Conservation (phyloP, 805 yeast species). For the Candida maris region DNA sequence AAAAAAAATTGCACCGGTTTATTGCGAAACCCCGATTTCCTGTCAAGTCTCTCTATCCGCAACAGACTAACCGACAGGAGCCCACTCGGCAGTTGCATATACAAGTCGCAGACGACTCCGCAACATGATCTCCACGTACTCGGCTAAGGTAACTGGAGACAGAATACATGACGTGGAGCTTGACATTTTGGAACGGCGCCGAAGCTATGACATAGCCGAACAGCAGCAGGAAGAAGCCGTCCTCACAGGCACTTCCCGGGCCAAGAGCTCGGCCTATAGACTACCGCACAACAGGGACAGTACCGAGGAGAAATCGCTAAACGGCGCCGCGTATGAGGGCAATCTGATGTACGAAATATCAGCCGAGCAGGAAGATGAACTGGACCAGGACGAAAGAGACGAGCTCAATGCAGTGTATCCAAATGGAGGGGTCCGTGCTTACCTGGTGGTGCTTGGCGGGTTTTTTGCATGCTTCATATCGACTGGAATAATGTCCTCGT, state of each 20-base stretch:
- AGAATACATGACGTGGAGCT: conserved; percentile 1
- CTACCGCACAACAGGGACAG: neutral
- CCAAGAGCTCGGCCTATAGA: conserved; percentile 1
- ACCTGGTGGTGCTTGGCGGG: conserved; percentile 53
- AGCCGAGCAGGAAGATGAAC: neutral
- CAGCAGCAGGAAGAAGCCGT: neutral
- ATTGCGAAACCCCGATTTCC: too few relatives aligned
- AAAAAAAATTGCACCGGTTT: too few relatives aligned
- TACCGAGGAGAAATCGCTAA: neutral
- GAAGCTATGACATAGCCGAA: neutral
- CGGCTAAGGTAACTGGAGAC: too few relatives aligned
- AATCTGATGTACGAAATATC: neutral
- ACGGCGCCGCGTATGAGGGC: neutral
- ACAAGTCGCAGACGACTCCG: too few relatives aligned
- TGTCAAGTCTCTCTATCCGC: too few relatives aligned
- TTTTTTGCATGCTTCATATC: conserved; percentile 52
- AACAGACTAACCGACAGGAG: too few relatives aligned
- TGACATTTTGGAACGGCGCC: neutral
- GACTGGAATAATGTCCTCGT: conserved; percentile 54
- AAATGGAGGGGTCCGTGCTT: conserved; percentile 59
- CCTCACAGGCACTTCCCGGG: neutral
- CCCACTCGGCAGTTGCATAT: too few relatives aligned
- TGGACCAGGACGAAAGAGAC: conserved; percentile 8
- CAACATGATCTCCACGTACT: too few relatives aligned
- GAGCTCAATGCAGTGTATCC: conserved; percentile 36